phyloP scores from a whole-genome alignment of 148 eudicot species.

The Polygonum aviculare region DNA sequence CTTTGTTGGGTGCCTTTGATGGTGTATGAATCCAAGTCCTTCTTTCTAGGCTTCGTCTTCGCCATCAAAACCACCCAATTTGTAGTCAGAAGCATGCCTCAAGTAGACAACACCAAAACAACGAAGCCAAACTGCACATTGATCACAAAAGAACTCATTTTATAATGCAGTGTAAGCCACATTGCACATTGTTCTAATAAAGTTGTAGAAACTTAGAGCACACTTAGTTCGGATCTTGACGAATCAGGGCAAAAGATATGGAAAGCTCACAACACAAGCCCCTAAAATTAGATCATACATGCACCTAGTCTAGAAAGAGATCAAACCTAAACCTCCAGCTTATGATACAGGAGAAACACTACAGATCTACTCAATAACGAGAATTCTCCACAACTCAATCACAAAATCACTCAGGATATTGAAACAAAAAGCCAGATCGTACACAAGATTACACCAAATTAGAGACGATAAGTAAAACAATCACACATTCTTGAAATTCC shows the following conservation, averaged over 20 bases:
- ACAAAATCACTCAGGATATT: too few species aligned
- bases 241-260: too few species aligned
- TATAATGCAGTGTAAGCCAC: not conserved
- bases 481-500: not conserved
- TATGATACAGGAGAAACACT: not conserved
- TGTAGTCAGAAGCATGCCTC: conserved; percentile 4
- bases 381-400: too few species aligned
- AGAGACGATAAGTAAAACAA: not conserved
- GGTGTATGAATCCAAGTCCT: conserved; percentile 32
- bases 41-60: conserved; percentile 34
- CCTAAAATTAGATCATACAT: too few species aligned
- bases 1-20: conserved; percentile 36
- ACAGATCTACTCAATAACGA: not conserved
- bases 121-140: conserved; percentile 8
- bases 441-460: not conserved
- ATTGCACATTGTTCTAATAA: not conserved
- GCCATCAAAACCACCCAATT: conserved; percentile 21
- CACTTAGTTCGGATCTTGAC: too few species aligned
- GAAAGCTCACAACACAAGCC: too few species aligned
- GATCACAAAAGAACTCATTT: not conserved
- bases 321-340: not conserved
- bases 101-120: conserved; percentile 9
- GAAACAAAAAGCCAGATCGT: not conserved
- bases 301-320: not conserved
- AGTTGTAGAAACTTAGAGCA: too few species aligned